Base-by-base conservation (phyloP, 2,329 filamentous ascomycete species). In the Cercospora janseana region DNA sequence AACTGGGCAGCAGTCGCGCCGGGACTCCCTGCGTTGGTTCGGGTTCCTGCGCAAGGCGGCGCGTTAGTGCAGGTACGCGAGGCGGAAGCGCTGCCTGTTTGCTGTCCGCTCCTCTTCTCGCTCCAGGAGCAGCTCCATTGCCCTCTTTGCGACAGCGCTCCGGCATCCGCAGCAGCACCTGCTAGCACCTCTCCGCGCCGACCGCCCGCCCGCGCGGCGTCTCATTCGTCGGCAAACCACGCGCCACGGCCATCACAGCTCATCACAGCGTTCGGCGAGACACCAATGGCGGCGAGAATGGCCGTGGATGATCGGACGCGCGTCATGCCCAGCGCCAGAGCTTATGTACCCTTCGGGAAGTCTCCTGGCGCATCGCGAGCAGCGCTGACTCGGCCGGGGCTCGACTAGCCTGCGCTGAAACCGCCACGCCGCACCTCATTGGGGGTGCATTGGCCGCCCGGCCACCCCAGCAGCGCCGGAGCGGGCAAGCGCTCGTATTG, bases 401-500 rank as follows among this genome's bases (percentile, higher is more conserved):
- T 35, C 8, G 20, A 20, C 31, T 46, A 29, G 44, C 29, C 13
- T 13, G 16, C 23, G 20, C 18, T 46, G 44, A 46, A 46, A 46
- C 44, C 32, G 44, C 44, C 32, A 38, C 32, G 21, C 21, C 31
- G 29, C 44, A 31, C 44, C 9, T 35, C 32, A 46, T 46, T 38
- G 44, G 44, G 23, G 31, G 32, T 32, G 9, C n/a, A 37, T 37
- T 10, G 21, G 20, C 10, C 15, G 21, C 37, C 16, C 23, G 31
- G 15, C 44, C 21, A 29, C 21, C 44, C 44, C 37, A 46, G 44
- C 31, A 46, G 21, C 44, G 31, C 23, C 42, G 32, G 31, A 20
- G 13, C 20, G 20, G 13, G 21, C 13, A 2, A 18, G 31, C 31
- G 31, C 44, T 46, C 44, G 44, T 46, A 46, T 46, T 38, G 10